Evolutionary conservation across 805 yeast species (phyloP), one percentile per base, ranked within the genome.

Genomic region (Saccharomycodes ludwigii): DNA sequence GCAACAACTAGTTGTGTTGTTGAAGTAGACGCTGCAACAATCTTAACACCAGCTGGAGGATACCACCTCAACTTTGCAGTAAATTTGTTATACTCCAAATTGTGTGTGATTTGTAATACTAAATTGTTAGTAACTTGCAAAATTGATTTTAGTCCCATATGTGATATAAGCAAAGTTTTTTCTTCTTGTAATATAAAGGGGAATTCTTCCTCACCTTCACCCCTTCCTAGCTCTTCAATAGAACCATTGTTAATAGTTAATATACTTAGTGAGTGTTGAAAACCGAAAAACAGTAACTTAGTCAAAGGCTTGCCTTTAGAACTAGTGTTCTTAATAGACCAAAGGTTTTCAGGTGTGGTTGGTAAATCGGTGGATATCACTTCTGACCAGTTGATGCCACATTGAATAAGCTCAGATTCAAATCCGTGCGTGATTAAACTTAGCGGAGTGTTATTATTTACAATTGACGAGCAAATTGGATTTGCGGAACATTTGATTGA

Each of bases 281-380:
- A 47, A 2, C 44, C 37, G 16, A 53, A 21, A 15, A 51, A 44
- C 8, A 53, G 35, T 16, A 50, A 35, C 15, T 40, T 39, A 30
- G 28, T 25, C 17, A 20, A 16, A 7, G 19, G 15, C 10, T 52
- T 53, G 27, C 29, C 40, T 6, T 27, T 30, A 5, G 51, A 50
- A 2, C 52, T 40, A 3, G 54, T 44, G 4, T 67, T 44, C 41
- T 67, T 71, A 3, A 82, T 64, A 0, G 93, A 72, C 68, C 76
- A 81, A 0, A 85, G 67, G 3, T 61, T 58, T 3, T 67, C 60
- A 0, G 95, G 73, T 2, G 56, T 52, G 2, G 71, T 65, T 0
- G 95, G 95, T 9, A 86, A 59, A 4, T 78, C 83, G 4, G 94
- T 74, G 4, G 79, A 65, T 0, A 81, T 94, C 9, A 85, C 52